Evolutionary conservation across 768 basidiomycete genomes (phyloP).

Genomic region (Russula sp.): DNA sequence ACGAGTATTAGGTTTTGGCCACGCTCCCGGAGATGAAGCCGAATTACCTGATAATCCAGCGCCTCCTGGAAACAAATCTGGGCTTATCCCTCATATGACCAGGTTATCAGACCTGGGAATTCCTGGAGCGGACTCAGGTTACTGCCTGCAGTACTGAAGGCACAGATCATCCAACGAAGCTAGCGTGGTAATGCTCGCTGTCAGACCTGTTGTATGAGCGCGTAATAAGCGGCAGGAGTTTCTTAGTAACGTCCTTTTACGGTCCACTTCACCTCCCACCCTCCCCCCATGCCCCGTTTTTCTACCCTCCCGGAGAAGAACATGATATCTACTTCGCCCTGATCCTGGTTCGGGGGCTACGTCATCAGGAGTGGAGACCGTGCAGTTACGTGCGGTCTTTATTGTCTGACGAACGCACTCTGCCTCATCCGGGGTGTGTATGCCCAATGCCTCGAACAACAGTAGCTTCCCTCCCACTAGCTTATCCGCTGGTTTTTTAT

Average conservation of each 20-base stretch:
- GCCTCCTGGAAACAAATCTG: background rate
- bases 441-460: background rate
- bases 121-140: too few species aligned
- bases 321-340: background rate
- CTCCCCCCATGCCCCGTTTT: background rate
- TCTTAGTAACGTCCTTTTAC: background rate
- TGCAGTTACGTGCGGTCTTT: background rate
- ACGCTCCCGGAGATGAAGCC: background rate
- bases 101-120: background rate
- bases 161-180: background rate
- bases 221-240: background rate
- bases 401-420: background rate
- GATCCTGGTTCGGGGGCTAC: background rate
- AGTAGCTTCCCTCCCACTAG: background rate
- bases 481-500: background rate
- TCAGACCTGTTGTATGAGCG: background rate
- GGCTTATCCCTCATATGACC: background rate
- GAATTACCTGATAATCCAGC: background rate
- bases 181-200: background rate
- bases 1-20: slow-evolving; percentile 5
- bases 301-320: background rate
- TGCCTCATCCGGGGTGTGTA: background rate
- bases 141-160: background rate
- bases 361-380: background rate
- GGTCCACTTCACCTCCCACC: background rate